A percentile compares a stretch with the other conserved stretches of the same genome.
Conservation (phyloP, 2,329 filamentous ascomycete genomes). For the Colletotrichum echinochloae region DNA sequence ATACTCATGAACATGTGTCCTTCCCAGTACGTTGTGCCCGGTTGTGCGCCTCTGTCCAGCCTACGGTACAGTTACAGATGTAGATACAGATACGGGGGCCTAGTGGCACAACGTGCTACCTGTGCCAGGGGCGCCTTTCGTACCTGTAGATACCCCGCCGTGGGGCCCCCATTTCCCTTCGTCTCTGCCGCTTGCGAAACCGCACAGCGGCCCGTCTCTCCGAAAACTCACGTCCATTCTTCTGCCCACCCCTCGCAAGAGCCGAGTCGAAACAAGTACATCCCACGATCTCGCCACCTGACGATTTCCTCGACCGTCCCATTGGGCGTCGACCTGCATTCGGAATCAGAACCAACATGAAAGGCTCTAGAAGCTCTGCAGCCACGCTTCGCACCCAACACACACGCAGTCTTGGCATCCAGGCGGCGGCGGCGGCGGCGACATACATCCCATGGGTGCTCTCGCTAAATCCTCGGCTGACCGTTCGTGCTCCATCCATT, state of each 20-base stretch:
- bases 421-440: constrained; percentile 1
- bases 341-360: constrained; percentile 18
- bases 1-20: not conserved
- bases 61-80: not conserved
- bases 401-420: not conserved
- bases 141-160: constrained; percentile 42
- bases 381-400: constrained; percentile 1
- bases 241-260: constrained; percentile 11
- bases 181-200: constrained; percentile 25
- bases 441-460: constrained; percentile 9
- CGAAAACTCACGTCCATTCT: constrained; percentile 43
- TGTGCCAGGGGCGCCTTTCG: constrained; percentile 24
- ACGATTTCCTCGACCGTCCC: constrained; percentile 1
- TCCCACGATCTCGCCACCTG: constrained; percentile 33
- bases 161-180: constrained; percentile 37
- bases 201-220: constrained; percentile 52
- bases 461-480: constrained; percentile 34
- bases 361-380: constrained; percentile 6
- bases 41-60: not conserved
- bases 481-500: not conserved
- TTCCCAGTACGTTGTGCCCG: not conserved
- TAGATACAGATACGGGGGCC: not conserved
- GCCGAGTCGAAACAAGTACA: constrained; percentile 35
- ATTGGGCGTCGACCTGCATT: constrained; percentile 24
- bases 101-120: constrained; percentile 1